Percentiles rank a stretch among this genome's conserved stretches.
Conservation (phyloP, 352 stramenopile species). For the Salisapilia sapeloensis region DNA sequence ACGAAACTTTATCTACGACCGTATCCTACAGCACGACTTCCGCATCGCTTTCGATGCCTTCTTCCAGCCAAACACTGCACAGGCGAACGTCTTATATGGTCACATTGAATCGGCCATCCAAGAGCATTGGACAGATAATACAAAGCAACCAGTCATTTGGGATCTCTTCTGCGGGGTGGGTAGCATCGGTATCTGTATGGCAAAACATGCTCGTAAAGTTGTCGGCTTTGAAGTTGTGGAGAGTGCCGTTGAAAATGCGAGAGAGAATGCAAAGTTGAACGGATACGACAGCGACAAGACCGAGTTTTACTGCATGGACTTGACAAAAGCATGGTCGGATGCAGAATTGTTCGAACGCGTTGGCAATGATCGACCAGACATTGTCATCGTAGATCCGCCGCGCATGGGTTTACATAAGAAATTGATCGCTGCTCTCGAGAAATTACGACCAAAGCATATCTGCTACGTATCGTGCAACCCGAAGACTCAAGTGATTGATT, state of each 20-base stretch:
- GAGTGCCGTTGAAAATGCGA: slow-evolving; percentile 29
- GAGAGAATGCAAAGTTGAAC: slow-evolving; percentile 36
- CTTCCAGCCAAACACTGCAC: slow-evolving; percentile 58
- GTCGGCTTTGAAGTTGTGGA: slow-evolving; percentile 58
- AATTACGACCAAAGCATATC: slow-evolving; percentile 21
- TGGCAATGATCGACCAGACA: slow-evolving; percentile 12
- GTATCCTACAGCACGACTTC: slow-evolving; percentile 38
- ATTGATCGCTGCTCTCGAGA: slow-evolving; percentile 32
- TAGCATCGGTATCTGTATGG: slow-evolving; percentile 67
- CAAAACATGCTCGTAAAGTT: slow-evolving; percentile 14
- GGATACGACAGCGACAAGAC: slow-evolving; percentile 28
- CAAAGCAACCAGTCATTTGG: slow-evolving; percentile 38
- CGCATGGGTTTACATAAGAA: slow-evolving; percentile 50
- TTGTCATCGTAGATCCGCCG: slow-evolving; percentile 63
- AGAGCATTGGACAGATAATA: slow-evolving; percentile 8
- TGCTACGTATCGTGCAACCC: slow-evolving; percentile 75
- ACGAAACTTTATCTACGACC: slow-evolving; percentile 23
- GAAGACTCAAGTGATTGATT: slow-evolving; percentile 32
- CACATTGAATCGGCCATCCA: slow-evolving; percentile 14
- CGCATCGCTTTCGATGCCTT: slow-evolving; percentile 58
- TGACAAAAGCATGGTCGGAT: slow-evolving; percentile 30
- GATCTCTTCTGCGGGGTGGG: slow-evolving; percentile 69
- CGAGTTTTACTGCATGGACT: slow-evolving; percentile 44
- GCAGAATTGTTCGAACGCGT: slow-evolving; percentile 11
- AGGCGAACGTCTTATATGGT: slow-evolving; percentile 34